Base-by-base conservation (phyloP, 2,329 filamentous ascomycete species). In the Pseudopyrenochaeta lycopersici region DNA sequence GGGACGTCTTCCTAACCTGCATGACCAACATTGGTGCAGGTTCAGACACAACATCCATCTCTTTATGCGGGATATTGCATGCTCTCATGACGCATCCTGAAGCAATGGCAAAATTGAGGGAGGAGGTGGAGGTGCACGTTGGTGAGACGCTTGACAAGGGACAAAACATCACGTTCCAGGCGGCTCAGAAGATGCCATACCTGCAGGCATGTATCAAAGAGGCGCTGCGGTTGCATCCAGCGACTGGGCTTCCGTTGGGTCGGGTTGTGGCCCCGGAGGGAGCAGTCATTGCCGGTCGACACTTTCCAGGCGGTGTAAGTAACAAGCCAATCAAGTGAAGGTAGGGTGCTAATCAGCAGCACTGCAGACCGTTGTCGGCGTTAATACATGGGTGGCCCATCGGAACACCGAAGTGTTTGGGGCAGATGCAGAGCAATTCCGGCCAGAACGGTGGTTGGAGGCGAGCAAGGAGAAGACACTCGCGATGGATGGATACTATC, bases 31-130 rank as follows among this genome's bases (percentile, higher is more conserved):
- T 80, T 47, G 71, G 74, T 23, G 79, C 78, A 4, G 78, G 77
- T 11, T 73, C 70, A 10, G 78, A 81, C 46, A 81, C 78, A 0
- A 81, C 78, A 5, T 75, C 75, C 18, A 74, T 77, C 17, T 73
- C 72, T 2, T 66, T 73, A 1, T 71, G 63, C 4, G 59, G 58
- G 9, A 58, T 69, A 3, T 42, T 66, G 1, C 69, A 67, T 42
- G 56, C 64, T 36, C 48, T 71, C 9, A 55, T 62, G 7, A 62
- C 56, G 11, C 46, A 54, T 3, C 63, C 64, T 15, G 4, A 9
- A 9, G 49, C 53, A 0, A 51, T 68, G 27, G 15, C 43, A 7
- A 60, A 46, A 29, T 43, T 71, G 17, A 47, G 64, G 1, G 27
- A 45, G 9, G 67, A 68, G 48, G 43, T 65, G 9, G 60, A 60